These are phyloP conservation scores for Phytophthora litchii DNA, from an alignment of 352 stramenopile genomes.

Conservation along the genomic window DNA sequence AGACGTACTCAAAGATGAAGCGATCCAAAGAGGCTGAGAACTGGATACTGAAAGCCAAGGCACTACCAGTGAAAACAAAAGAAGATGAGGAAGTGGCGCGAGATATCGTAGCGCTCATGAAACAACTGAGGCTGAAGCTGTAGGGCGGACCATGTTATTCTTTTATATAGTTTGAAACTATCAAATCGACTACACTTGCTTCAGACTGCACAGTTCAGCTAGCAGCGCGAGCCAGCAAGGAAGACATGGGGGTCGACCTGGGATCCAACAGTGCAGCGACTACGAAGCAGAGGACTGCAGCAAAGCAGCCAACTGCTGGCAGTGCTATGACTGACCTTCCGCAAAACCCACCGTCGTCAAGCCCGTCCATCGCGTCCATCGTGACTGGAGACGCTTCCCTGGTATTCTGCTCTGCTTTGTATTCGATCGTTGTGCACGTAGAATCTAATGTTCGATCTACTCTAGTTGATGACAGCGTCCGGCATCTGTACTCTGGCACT, in stretches of 20 bases:
- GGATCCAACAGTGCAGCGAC: conserved; percentile 12
- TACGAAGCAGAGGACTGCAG: conserved; percentile 22
- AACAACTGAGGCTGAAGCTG: conserved; percentile 45
- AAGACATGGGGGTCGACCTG: conserved; percentile 29
- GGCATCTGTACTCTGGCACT: conserved; percentile 65
- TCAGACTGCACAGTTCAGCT: conserved; percentile 11
- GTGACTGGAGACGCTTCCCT: conserved; percentile 57
- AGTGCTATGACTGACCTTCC: conserved; percentile 10
- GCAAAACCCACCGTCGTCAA: conserved; percentile 13
- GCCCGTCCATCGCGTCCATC: conserved; percentile 42
- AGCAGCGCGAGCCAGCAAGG: neutral
- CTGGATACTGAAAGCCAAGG: conserved; percentile 57
- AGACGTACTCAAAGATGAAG: conserved; percentile 80
- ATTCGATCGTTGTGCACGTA: neutral
- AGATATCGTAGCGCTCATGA: conserved; percentile 49
- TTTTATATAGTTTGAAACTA: conserved; percentile 8
- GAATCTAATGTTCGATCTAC: neutral
- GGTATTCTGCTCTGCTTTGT: conserved; percentile 21
- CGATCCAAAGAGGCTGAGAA: conserved; percentile 40
- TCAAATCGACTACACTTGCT: conserved; percentile 7
- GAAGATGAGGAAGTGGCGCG: conserved; percentile 62
- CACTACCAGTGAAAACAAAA: conserved; percentile 59
- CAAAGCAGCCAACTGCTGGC: conserved; percentile 1
- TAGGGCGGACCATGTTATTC: conserved; percentile 20
- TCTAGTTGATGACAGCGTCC: conserved; percentile 32